These are phyloP conservation scores for Coniella vitis DNA, from an alignment of 2,329 filamentous ascomycete species.

Conservation along the genomic window DNA sequence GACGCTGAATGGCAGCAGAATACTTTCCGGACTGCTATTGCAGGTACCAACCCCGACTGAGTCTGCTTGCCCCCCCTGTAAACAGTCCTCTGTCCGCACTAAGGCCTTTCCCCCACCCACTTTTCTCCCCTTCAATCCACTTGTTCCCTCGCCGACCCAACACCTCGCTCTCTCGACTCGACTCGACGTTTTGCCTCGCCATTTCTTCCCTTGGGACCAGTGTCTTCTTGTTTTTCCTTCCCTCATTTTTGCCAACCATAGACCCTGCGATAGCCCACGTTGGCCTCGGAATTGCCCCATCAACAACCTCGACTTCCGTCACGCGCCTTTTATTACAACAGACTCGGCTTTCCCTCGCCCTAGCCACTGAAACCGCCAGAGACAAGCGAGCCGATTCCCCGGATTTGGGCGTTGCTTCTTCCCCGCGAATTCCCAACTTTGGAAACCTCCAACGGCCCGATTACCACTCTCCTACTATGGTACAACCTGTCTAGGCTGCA, in stretches of 20 bases:
- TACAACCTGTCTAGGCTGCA: conserved; percentile 4
- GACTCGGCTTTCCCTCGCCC: neutral
- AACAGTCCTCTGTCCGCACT: conserved; percentile 3
- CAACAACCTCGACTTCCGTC: neutral
- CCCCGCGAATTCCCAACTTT: conserved; percentile 14
- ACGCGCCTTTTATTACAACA: neutral
- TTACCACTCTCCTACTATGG: conserved; percentile 2
- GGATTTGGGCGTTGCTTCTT: conserved; percentile 10
- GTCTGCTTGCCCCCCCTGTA: neutral
- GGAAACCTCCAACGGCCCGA: conserved; percentile 15
- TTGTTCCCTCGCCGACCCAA: neutral
- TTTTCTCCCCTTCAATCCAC: conserved; percentile 4
- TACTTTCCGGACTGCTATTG: no score
- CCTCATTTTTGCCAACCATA: neutral
- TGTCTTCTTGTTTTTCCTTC: neutral
- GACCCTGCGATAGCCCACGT: neutral
- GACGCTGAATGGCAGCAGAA: no score
- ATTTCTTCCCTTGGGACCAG: neutral
- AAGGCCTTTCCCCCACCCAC: conserved; percentile 5
- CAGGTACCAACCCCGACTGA: no score
- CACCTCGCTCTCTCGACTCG: conserved; percentile 4
- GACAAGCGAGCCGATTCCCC: conserved; percentile 11
- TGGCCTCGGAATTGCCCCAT: neutral
- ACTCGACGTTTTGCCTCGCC: conserved; percentile 4
- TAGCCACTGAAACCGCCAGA: neutral